Percentiles rank a stretch among this genome's conserved stretches.
phyloP scores from a whole-genome alignment of 371 early-diverging fungal genomes.

The Syncephalis fuscata region DNA sequence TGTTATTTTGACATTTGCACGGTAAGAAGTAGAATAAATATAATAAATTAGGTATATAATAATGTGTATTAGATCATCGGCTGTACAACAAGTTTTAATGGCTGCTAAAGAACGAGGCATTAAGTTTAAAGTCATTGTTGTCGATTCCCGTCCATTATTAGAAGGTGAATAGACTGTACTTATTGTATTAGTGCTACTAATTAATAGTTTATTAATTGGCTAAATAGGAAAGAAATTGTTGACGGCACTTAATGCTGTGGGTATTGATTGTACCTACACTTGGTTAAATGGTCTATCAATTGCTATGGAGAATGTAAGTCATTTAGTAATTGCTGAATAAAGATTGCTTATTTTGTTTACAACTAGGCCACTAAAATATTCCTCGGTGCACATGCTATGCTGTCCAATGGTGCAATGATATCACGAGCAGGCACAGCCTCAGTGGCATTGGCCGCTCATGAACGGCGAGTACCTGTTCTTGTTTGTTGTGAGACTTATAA shows the following conservation, averaged over 20 bases:
- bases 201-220: too few relatives aligned
- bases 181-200: not conserved
- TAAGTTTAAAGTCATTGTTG: slow-evolving; percentile 81
- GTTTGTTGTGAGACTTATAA: slow-evolving; percentile 94
- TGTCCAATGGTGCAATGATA: slow-evolving; percentile 86
- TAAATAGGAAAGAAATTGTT: slow-evolving; percentile 44
- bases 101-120: slow-evolving; percentile 60
- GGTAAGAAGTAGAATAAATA: slow-evolving; percentile 11
- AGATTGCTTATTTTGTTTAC: slow-evolving; percentile 49
- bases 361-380: slow-evolving; percentile 82
- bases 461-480: slow-evolving; percentile 83
- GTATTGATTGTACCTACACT: slow-evolving; percentile 63
- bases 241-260: slow-evolving; percentile 37
- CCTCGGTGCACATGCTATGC: slow-evolving; percentile 81
- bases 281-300: slow-evolving; percentile 33
- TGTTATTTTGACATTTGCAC: slow-evolving; percentile 79
- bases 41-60: slow-evolving; percentile 3
- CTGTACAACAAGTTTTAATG: slow-evolving; percentile 57
- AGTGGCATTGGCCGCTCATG: slow-evolving; percentile 81
- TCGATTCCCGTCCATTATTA: slow-evolving; percentile 78
- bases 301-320: not conserved
- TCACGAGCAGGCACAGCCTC: slow-evolving; percentile 85
- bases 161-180: slow-evolving; percentile 59
- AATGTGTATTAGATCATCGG: slow-evolving; percentile 49
- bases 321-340: slow-evolving; percentile 9